Base-by-base conservation (phyloP, 2,329 filamentous ascomycete genomes). In the Byssochlamys sp. region DNA sequence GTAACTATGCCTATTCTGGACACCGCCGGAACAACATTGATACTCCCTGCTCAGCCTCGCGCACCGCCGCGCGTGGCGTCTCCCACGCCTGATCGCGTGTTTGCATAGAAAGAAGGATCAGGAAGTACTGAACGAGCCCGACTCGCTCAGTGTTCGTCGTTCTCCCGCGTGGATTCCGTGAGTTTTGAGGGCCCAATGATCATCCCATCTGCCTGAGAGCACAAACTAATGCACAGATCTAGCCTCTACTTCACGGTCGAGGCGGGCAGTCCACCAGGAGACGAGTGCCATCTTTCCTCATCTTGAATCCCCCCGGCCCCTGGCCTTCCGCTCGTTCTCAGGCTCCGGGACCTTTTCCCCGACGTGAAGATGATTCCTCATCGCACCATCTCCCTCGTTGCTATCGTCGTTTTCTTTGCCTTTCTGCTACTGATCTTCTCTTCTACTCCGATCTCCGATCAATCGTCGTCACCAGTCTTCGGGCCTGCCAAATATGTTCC, bases 371-470 rank as follows among this genome's bases (percentile, higher is more conserved):
- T 76, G 73, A 70, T 75, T 59, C 69, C 69, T 58, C 72, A 73
- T 61, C 68, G 72, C 54, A 73, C 69, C 31, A 74, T 74, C 12
- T 70, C 73, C 29, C 66, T 78, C 27, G 62, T 78, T 58, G 67
- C 73, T 48, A 70, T 73, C 45, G 71, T 77, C 57, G 66, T 77
- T 53, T 75, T 77, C 55, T 66, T 78, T 57, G 72, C 72, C 53
- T 66, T 75, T 25, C 65, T 77, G 28, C 66, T 78, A 27, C 66
- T 78, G 35, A 74, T 78, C 48, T 73, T 78, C 57, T 77, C 76
- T 6, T 73, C 75, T 11, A 73, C 75, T 2, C 69, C 74, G 31
- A 60, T 69, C 19, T 25, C 62, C 57, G 58, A 67, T 57, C 53
- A 63, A 53, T 56, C 63, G 33, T 60, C 65, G 45, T 60, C 62